These are phyloP conservation scores for Venturiaceae sp. DNA, from an alignment of 2,329 filamentous ascomycete genomes.

Conservation along the genomic window DNA sequence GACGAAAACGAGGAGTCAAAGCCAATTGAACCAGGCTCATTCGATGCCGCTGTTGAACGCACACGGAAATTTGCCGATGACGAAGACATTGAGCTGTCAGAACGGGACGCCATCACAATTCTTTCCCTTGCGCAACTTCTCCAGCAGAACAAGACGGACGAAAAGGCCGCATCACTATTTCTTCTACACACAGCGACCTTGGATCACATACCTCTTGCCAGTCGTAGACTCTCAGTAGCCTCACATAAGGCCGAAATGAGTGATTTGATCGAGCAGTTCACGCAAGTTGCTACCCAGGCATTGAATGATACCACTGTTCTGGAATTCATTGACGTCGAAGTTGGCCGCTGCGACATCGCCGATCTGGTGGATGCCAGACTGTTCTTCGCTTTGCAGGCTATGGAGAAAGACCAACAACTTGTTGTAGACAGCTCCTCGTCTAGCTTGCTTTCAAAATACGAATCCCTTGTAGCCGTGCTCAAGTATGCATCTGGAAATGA, in stretches of 20 bases:
- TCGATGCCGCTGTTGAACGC: not conserved
- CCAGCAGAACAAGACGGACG: conserved; percentile 16
- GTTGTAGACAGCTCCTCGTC: not conserved
- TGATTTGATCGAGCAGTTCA: conserved; percentile 7
- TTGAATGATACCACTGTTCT: conserved; percentile 28
- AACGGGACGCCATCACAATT: conserved; percentile 24
- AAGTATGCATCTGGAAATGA: not conserved
- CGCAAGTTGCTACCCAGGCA: conserved; percentile 30
- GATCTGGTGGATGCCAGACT: conserved; percentile 47
- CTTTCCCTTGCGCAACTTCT: conserved; percentile 24
- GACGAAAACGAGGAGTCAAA: not conserved
- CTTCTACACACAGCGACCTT: conserved; percentile 25
- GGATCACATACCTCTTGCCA: not conserved
- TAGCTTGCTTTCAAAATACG: not conserved
- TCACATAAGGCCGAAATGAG: not conserved
- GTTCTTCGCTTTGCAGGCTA: not conserved
- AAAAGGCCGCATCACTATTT: conserved; percentile 26
- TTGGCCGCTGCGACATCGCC: conserved; percentile 29
- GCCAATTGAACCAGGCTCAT: not conserved
- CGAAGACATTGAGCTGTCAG: conserved; percentile 13
- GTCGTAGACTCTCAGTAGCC: not conserved
- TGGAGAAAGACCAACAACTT: conserved; percentile 7
- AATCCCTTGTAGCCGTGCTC: not conserved
- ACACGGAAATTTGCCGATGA: not conserved
- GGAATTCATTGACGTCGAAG: conserved; percentile 7